Conservation (phyloP, 768 basidiomycete species). For the Hericium rajendrae region DNA sequence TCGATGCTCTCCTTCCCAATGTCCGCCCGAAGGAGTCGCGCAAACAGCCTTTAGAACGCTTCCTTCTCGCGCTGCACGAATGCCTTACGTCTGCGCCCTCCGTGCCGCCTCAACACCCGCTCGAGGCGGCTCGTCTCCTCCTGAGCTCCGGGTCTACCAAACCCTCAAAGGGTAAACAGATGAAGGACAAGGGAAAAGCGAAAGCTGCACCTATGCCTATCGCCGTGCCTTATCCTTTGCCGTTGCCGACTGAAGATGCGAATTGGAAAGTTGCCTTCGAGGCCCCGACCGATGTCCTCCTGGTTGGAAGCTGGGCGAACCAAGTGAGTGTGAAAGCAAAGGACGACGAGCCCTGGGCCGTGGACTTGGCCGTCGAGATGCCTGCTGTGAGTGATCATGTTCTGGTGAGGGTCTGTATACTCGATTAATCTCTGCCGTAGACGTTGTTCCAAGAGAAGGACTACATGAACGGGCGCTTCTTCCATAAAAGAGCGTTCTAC, state of each 20-base stretch:
- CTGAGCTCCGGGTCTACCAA: constrained; percentile 26
- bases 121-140: constrained; percentile 49
- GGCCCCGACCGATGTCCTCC: constrained; percentile 60
- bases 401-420: not conserved
- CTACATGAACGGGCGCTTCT: constrained; percentile 79
- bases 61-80: constrained; percentile 59
- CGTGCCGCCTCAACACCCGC: constrained; percentile 51
- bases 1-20: constrained; percentile 73
- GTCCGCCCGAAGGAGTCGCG: constrained; percentile 55
- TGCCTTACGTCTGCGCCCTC: constrained; percentile 52
- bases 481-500: constrained; percentile 88
- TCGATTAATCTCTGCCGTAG: constrained; percentile 24
- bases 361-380: constrained; percentile 85
- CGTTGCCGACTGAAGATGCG: constrained; percentile 64
- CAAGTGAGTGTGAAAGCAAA: constrained; percentile 64
- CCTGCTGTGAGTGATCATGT: constrained; percentile 42
- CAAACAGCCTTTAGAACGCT: constrained; percentile 51
- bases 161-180: not conserved
- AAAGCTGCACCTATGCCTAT: constrained; percentile 19
- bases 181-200: not conserved
- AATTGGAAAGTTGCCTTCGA: constrained; percentile 88
- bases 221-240: constrained; percentile 59
- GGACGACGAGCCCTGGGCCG: constrained; percentile 52
- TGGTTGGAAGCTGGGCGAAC: constrained; percentile 85
- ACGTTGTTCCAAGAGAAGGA: constrained; percentile 93